phyloP scores from a whole-genome alignment of 371 early-diverging fungal species.

The Blakeslea trispora region DNA sequence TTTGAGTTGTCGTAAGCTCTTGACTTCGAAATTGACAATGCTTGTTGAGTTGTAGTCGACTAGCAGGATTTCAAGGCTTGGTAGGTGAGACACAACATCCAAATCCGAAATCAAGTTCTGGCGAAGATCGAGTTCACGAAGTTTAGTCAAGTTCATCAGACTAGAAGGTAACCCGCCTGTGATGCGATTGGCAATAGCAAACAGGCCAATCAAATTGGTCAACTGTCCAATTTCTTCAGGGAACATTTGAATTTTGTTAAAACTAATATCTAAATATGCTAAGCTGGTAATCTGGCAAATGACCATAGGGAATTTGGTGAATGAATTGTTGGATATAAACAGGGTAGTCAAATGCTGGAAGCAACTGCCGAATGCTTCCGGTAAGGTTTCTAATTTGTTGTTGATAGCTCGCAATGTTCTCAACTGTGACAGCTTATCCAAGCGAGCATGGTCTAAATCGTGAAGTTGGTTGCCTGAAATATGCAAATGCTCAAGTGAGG shows the following conservation, averaged over 20 bases:
- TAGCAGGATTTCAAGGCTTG: constrained; percentile 59
- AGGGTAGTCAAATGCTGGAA: constrained; percentile 65
- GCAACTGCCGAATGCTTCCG: constrained; percentile 57
- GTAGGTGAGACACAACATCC: constrained; percentile 57
- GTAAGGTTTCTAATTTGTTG: constrained; percentile 73
- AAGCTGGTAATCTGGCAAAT: constrained; percentile 51
- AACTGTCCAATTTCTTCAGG: constrained; percentile 77
- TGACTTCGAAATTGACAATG: constrained; percentile 50
- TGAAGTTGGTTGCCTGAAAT: constrained; percentile 80
- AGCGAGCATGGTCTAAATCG: constrained; percentile 62
- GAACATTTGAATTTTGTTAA: constrained; percentile 76
- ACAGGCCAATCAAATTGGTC: constrained; percentile 55
- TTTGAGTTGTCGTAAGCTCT: constrained; percentile 46
- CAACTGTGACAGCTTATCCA: constrained; percentile 65
- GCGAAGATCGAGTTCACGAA: constrained; percentile 76
- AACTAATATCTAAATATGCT: constrained; percentile 77
- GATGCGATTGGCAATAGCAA: constrained; percentile 75
- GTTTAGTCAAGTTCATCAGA: constrained; percentile 55
- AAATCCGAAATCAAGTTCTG: constrained; percentile 72
- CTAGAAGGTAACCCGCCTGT: constrained; percentile 66
- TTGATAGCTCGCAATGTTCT: constrained; percentile 68
- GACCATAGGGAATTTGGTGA: constrained; percentile 49
- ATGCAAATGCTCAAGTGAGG: constrained; percentile 68
- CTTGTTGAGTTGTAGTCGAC: constrained; percentile 74
- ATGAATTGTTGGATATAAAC: constrained; percentile 79